phyloP scores from a whole-genome alignment of 805 yeast species.

The Ascoidea asiatica region DNA sequence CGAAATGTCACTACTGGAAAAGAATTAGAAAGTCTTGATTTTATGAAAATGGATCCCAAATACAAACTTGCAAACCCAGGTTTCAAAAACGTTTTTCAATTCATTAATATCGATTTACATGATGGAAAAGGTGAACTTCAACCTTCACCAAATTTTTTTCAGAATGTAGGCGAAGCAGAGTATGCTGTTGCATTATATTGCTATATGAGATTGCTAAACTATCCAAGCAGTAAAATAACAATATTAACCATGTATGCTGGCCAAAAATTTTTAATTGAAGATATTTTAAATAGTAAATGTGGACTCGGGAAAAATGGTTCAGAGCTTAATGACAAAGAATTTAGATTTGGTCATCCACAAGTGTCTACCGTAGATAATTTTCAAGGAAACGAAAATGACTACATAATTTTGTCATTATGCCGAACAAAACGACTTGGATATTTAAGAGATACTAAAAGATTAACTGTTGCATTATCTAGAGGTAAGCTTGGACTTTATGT shows the following conservation, averaged over 20 bases:
- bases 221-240: slow-evolving; percentile 22
- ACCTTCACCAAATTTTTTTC: slow-evolving; percentile 15
- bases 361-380: slow-evolving; percentile 17
- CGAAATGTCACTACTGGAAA: too few species aligned
- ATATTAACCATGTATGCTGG: slow-evolving; percentile 25
- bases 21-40: neutral
- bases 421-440: slow-evolving; percentile 17
- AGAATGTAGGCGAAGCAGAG: slow-evolving; percentile 32
- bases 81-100: slow-evolving; percentile 18
- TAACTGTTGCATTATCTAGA: slow-evolving; percentile 17
- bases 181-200: slow-evolving; percentile 28
- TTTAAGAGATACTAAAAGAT: slow-evolving; percentile 13
- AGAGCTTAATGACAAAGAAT: slow-evolving; percentile 2
- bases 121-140: slow-evolving; percentile 19
- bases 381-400: slow-evolving; percentile 17
- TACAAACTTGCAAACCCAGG: slow-evolving; percentile 22
- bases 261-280: slow-evolving; percentile 28
- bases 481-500: slow-evolving; percentile 22
- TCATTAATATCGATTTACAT: slow-evolving; percentile 20
- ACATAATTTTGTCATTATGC: slow-evolving; percentile 22
- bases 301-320: slow-evolving; percentile 4
- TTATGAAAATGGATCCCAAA: slow-evolving; percentile 1
- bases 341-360: slow-evolving; percentile 18
- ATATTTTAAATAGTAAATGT: slow-evolving; percentile 22
- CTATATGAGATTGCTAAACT: slow-evolving; percentile 33